Evolutionary conservation across 192 early-diverging fungal species (phyloP), one percentile per base, ranked within the genome.

Genomic region (Coemansia sp.): DNA sequence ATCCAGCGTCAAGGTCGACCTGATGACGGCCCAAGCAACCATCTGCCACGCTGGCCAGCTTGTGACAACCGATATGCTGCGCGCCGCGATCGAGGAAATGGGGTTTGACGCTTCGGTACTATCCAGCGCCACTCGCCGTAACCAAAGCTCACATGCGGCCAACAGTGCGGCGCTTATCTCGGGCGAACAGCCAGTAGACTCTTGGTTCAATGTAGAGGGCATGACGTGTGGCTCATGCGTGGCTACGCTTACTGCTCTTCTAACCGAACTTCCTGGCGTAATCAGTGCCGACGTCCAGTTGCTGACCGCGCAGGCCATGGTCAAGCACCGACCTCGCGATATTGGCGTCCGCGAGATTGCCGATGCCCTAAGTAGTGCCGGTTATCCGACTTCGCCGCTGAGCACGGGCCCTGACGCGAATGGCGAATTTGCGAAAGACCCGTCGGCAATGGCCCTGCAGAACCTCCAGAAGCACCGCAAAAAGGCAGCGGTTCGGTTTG

Each of bases 151-250:
- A 4, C 41, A 27, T 41, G 62, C 69, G 18, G 57, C 61, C 18
- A 66, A 57, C 20, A 60, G 31, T 18, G 57, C 57, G 57, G 57
- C 57, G 57, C 57, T 60, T n/a, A 68, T 75, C 52, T 24, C 71
- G 16, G 81, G 81, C 8, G 58, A 60, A 5, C 55, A 44, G 27
- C 76, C 81, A 34, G 73, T 75, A 3, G 77, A 79, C 2, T 75
- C 76, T 10, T 83, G 77, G 76, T 83, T 79, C 50, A 75, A 49
- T 22, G 85, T 98, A 10, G 86, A 85, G 39, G 97, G 97, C 6
- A 99, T 99, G 97, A 97, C 97, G 20, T 98, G 96, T 79, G 90
- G 95, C 4, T 89, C 92, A 0, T 99, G 97, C 74, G 96, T 99
- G 0, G 88, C 88, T 16, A 88, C 89, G 2, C 89, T 99, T 36